A percentile compares a stretch with the other conserved stretches of the same genome.
These are phyloP conservation scores for Serendipita sp. DNA, from an alignment of 768 basidiomycete species.

Conservation along the genomic window DNA sequence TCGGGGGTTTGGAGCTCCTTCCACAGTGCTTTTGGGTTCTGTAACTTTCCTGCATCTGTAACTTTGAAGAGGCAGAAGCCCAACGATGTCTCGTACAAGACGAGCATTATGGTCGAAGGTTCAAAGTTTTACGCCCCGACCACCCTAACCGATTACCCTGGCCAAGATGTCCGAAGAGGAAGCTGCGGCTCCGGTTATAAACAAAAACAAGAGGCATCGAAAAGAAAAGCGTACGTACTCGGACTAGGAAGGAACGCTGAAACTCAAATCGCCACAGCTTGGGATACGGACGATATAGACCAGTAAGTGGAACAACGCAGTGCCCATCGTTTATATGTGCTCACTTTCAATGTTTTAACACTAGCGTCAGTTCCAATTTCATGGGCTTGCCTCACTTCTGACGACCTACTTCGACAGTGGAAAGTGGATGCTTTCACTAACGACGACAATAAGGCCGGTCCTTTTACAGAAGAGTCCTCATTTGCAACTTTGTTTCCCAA, in stretches of 20 bases:
- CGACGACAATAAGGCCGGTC: constrained; percentile 60
- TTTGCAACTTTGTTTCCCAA: constrained; percentile 98
- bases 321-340: neutral
- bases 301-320: constrained; percentile 44
- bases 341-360: constrained; percentile 19
- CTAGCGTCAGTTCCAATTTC: neutral
- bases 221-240: constrained; percentile 80
- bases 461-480: constrained; percentile 89
- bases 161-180: constrained; percentile 26
- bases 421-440: constrained; percentile 66
- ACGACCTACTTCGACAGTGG: constrained; percentile 38
- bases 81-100: constrained; percentile 88
- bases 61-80: constrained; percentile 98
- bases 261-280: constrained; percentile 38
- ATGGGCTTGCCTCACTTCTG: neutral
- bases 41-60: constrained; percentile 69
- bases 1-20: constrained; percentile 89
- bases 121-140: constrained; percentile 3
- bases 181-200: constrained; percentile 28
- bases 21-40: constrained; percentile 65
- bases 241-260: neutral
- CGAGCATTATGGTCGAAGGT: constrained; percentile 47
- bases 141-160: constrained; percentile 6
- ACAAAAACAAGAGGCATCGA: constrained; percentile 77
- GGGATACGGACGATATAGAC: constrained; percentile 98